Evolutionary conservation across 2,329 filamentous ascomycete genomes (phyloP).

Genomic region (Torrubiella hemipterigena): DNA sequence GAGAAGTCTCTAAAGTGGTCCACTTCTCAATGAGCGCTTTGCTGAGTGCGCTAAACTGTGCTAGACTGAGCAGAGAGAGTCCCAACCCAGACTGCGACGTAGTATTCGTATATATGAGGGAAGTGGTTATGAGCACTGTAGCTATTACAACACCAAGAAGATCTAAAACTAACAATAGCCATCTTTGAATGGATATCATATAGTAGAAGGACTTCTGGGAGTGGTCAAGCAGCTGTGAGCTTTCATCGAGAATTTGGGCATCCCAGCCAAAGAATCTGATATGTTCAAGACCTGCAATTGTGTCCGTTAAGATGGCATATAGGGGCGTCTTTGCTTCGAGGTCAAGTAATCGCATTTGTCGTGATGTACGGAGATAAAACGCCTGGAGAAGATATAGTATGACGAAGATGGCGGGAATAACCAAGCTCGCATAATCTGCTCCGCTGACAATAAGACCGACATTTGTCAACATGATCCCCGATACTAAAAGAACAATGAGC

Average conservation of each 20-base stretch:
- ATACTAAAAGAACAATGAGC: not conserved
- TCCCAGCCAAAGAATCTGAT: constrained; percentile 44
- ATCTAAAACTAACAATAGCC: constrained; percentile 37
- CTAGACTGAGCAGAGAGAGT: too few species aligned
- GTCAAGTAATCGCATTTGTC: constrained; percentile 23
- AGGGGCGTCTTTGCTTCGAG: constrained; percentile 21
- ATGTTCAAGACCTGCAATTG: constrained; percentile 29
- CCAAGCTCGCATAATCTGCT: constrained; percentile 15
- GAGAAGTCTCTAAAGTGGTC: too few species aligned
- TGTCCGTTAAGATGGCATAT: constrained; percentile 27
- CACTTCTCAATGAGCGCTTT: too few species aligned
- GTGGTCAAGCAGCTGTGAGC: constrained; percentile 31
- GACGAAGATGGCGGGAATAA: constrained; percentile 12
- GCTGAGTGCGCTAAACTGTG: too few species aligned
- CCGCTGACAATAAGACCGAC: constrained; percentile 11
- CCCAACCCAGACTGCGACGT: too few species aligned
- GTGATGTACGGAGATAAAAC: constrained; percentile 21
- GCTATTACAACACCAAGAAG: too few species aligned
- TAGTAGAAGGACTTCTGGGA: constrained; percentile 44
- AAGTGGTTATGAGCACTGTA: too few species aligned
- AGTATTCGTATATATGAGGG: too few species aligned
- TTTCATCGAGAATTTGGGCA: constrained; percentile 25
- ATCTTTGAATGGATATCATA: constrained; percentile 40
- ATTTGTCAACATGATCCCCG: constrained; percentile 11
- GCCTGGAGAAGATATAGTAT: constrained; percentile 16